Conservation (phyloP, 345 rosid genomes). For the Psidium guajava region DNA sequence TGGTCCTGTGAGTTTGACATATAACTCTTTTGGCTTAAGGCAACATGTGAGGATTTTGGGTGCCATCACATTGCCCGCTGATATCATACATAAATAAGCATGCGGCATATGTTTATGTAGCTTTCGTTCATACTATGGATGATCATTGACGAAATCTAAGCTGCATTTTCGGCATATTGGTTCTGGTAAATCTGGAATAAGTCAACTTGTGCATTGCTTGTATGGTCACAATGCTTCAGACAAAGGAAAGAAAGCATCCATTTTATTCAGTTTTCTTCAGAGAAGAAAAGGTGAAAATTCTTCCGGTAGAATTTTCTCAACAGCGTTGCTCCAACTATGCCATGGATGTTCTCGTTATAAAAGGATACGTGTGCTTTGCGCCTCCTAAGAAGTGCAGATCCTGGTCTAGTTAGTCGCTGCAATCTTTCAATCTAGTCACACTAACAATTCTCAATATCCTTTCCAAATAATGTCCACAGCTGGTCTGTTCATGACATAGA, state of each 20-base stretch:
- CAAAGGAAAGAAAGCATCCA: neutral
- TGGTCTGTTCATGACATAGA: neutral
- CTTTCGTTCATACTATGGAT: neutral
- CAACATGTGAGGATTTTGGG: neutral
- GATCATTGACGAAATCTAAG: neutral
- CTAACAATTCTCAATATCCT: neutral
- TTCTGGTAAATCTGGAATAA: neutral
- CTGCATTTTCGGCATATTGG: neutral
- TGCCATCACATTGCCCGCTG: neutral
- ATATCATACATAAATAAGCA: neutral
- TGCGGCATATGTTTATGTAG: neutral
- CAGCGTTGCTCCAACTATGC: neutral
- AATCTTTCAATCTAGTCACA: neutral
- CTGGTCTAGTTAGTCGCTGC: neutral
- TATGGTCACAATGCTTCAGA: neutral
- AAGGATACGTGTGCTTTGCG: neutral
- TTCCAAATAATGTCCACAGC: neutral
- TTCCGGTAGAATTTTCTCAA: neutral
- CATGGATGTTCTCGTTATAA: neutral
- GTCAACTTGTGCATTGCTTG: neutral
- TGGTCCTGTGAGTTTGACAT: constrained; percentile 46
- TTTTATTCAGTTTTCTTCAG: neutral
- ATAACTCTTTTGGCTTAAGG: neutral
- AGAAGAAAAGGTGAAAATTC: neutral
- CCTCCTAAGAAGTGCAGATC: neutral